These are phyloP conservation scores for Fusarium cyanostomum DNA, from an alignment of 2,329 filamentous ascomycete genomes.

Conservation along the genomic window DNA sequence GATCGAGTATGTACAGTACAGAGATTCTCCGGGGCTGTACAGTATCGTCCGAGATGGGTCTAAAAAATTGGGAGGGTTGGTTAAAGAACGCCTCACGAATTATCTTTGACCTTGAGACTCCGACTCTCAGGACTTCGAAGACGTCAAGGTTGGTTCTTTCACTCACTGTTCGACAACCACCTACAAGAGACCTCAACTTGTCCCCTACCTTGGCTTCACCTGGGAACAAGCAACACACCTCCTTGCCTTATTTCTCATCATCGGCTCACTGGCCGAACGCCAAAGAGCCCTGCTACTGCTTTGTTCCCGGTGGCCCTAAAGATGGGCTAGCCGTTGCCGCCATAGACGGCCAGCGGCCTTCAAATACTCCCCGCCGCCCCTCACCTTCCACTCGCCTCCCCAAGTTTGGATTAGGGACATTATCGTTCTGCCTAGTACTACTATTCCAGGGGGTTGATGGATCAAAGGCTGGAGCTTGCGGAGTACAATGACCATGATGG, in stretches of 20 bases:
- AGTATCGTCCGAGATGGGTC: conserved; percentile 1
- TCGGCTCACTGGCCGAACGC: neutral
- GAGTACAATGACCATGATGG: neutral
- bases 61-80: neutral
- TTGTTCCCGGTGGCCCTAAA: conserved; percentile 30
- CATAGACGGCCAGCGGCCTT: conserved; percentile 23
- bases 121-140: neutral
- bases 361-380: conserved; percentile 20
- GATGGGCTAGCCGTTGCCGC: conserved; percentile 32
- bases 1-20: too few relatives aligned
- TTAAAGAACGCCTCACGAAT: neutral
- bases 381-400: conserved; percentile 11
- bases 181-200: conserved; percentile 9
- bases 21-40: conserved; percentile 32
- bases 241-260: conserved; percentile 6
- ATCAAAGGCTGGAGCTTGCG: conserved; percentile 11
- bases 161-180: conserved; percentile 8
- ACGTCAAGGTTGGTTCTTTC: neutral
- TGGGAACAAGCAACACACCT: neutral
- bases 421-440: neutral
- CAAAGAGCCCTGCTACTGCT: conserved; percentile 13
- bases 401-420: conserved; percentile 7
- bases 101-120: neutral
- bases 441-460: conserved; percentile 7
- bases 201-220: neutral